These are phyloP conservation scores for Piromyces sp. DNA, from an alignment of 192 early-diverging fungal genomes.

Conservation along the genomic window DNA sequence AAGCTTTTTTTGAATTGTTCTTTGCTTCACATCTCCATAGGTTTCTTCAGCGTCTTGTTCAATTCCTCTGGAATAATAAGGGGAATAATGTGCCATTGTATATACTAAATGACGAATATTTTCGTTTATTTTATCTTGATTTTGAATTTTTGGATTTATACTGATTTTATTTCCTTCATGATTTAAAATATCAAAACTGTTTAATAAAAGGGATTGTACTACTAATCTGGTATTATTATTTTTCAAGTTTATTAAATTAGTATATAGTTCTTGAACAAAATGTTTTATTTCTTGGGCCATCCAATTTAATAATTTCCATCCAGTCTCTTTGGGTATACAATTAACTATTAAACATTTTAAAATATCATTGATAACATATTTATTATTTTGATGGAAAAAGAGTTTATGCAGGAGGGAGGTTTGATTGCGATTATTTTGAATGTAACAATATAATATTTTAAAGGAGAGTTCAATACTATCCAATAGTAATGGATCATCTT, in stretches of 20 bases:
- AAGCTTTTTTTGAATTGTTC: not conserved
- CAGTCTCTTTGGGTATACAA: not conserved
- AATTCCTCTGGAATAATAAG: not conserved
- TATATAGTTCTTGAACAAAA: not conserved
- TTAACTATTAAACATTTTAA: not conserved
- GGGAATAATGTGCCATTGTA: not conserved
- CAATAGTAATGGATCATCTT: not conserved
- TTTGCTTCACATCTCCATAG: not conserved
- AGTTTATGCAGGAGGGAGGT: not conserved
- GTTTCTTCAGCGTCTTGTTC: not conserved
- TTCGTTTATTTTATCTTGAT: not conserved
- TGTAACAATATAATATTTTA: not conserved
- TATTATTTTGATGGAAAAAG: not conserved
- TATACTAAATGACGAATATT: not conserved
- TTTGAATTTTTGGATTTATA: not conserved
- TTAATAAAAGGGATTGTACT: not conserved
- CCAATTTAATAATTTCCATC: not conserved
- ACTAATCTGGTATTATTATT: not conserved
- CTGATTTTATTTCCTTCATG: not conserved
- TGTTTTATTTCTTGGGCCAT: not conserved
- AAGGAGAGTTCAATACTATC: not conserved
- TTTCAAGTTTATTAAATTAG: not conserved
- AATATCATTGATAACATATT: not conserved
- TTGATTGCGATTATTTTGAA: not conserved
- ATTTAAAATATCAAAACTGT: not conserved